These are phyloP conservation scores for Psilocybe mexicana DNA, from an alignment of 1,284 basidiomycete species.

Conservation along the genomic window DNA sequence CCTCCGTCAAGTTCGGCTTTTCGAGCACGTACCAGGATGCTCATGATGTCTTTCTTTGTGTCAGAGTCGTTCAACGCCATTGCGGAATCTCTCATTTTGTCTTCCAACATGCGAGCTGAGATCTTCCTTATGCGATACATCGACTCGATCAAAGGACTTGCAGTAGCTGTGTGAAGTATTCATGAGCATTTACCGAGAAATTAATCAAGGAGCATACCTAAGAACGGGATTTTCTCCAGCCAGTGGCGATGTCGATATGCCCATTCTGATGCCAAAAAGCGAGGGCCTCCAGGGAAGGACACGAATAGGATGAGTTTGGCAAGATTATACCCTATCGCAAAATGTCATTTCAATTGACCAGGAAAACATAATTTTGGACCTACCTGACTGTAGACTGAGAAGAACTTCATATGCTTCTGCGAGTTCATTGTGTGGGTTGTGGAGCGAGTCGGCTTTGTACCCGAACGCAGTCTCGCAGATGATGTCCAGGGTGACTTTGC, in stretches of 20 bases:
- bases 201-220: slow-evolving; percentile 11
- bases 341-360: background rate
- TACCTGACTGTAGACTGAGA: slow-evolving; percentile 43
- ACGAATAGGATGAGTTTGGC: slow-evolving; percentile 39
- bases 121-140: slow-evolving; percentile 44
- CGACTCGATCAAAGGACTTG: slow-evolving; percentile 32
- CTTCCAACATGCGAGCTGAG: slow-evolving; percentile 39
- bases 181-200: background rate
- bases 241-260: slow-evolving; percentile 39
- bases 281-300: slow-evolving; percentile 38
- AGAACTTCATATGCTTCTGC: slow-evolving; percentile 47
- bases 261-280: slow-evolving; percentile 36
- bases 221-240: slow-evolving; percentile 30
- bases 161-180: background rate
- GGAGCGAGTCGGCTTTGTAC: slow-evolving; percentile 46
- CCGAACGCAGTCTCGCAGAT: slow-evolving; percentile 52
- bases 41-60: slow-evolving; percentile 52
- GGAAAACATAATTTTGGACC: background rate
- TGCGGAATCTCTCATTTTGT: slow-evolving; percentile 40
- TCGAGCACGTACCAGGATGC: slow-evolving; percentile 45
- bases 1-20: slow-evolving; percentile 30
- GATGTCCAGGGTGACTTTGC: slow-evolving; percentile 52
- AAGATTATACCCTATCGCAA: slow-evolving; percentile 35
- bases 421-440: slow-evolving; percentile 47
- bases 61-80: slow-evolving; percentile 36